Evolutionary conservation across 805 yeast species (phyloP).

Genomic region (Saturnispora ahearnii): DNA sequence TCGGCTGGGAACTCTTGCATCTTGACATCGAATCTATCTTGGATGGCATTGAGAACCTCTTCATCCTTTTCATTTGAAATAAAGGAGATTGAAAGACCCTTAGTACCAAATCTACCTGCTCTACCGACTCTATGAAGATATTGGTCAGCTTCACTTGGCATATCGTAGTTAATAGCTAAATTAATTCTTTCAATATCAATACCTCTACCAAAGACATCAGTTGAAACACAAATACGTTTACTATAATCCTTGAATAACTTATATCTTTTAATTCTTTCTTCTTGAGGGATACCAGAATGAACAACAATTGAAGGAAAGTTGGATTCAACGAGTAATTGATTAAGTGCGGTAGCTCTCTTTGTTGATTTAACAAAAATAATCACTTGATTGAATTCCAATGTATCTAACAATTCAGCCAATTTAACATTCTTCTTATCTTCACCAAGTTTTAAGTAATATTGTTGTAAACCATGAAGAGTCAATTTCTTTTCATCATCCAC

Average conservation of each 20-base stretch:
- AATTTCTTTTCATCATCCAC: constrained; percentile 97
- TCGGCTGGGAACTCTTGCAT: constrained; percentile 93
- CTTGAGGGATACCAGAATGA: constrained; percentile 92
- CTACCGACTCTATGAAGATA: constrained; percentile 99
- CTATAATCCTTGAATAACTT: constrained; percentile 95
- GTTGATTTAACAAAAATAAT: constrained; percentile 92
- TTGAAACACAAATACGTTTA: constrained; percentile 96
- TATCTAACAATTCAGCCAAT: constrained; percentile 85
- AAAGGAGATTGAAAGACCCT: constrained; percentile 92
- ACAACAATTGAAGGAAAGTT: constrained; percentile 97
- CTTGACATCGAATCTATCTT: constrained; percentile 95
- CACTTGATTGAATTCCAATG: constrained; percentile 95
- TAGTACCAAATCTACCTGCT: constrained; percentile 99
- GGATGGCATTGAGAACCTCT: constrained; percentile 83
- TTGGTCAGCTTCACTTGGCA: constrained; percentile 95
- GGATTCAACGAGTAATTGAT: constrained; percentile 79
- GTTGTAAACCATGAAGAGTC: constrained; percentile 96
- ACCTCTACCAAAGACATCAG: constrained; percentile 99
- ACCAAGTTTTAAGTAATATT: constrained; percentile 80
- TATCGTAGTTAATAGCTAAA: constrained; percentile 93
- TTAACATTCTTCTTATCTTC: constrained; percentile 92
- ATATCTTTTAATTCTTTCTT: constrained; percentile 95
- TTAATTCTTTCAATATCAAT: constrained; percentile 98
- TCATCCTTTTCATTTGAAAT: constrained; percentile 82
- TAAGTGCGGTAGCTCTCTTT: constrained; percentile 84